phyloP scores from a whole-genome alignment of 2,329 filamentous ascomycete species.

The Arachnopeziza araneosa region DNA sequence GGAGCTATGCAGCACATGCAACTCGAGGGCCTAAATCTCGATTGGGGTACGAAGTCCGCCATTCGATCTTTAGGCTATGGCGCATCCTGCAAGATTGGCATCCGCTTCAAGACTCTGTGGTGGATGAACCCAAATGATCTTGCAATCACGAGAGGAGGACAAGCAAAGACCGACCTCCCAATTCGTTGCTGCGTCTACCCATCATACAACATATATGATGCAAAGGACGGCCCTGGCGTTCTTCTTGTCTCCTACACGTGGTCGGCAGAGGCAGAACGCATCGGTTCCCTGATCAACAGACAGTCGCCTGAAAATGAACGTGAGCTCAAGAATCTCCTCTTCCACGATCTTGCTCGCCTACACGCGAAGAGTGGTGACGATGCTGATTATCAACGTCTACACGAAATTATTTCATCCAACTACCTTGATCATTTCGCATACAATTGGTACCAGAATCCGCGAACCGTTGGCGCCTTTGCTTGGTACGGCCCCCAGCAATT shows the following conservation, averaged over 20 bases:
- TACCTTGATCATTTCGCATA: not conserved
- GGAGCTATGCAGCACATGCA: not conserved
- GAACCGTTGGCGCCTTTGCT: not conserved
- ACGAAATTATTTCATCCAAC: not conserved
- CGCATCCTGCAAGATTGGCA: not conserved
- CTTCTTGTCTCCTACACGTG: not conserved
- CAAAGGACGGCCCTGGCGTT: not conserved
- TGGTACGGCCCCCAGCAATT: not conserved
- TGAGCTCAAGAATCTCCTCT: not conserved
- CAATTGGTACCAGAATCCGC: not conserved
- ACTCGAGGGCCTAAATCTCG: not conserved
- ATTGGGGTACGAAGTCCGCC: not conserved
- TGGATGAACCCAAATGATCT: not conserved
- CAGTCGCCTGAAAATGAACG: not conserved
- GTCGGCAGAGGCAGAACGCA: not conserved
- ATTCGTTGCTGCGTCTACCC: not conserved
- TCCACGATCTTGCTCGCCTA: not conserved
- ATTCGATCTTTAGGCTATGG: not conserved
- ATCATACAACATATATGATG: not conserved
- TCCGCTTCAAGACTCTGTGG: not conserved
- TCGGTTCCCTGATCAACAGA: not conserved
- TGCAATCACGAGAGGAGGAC: not conserved
- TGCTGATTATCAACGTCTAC: no score
- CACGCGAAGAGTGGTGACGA: not conserved
- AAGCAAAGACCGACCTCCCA: not conserved